These are phyloP conservation scores for Malassezia obtusa DNA, from an alignment of 1,284 basidiomycete species.

Conservation along the genomic window DNA sequence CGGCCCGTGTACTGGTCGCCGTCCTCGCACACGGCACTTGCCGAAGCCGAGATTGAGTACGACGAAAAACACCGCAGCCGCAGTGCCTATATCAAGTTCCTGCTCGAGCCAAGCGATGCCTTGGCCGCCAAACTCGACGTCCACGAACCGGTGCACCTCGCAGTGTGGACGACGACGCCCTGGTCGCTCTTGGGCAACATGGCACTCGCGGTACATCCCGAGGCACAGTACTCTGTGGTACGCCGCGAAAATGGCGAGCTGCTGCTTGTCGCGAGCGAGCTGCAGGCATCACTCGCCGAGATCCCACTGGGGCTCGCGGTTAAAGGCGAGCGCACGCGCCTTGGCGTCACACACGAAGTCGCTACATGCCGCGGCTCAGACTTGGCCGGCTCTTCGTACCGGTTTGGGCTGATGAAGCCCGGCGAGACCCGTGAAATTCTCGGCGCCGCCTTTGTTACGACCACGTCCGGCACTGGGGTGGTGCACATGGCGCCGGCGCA, in stretches of 20 bases:
- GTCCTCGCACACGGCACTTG: slow-evolving; percentile 82
- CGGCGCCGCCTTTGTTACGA: slow-evolving; percentile 62
- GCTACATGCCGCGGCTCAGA: slow-evolving; percentile 20
- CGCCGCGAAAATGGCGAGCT: slow-evolving; percentile 47
- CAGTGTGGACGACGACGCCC: slow-evolving; percentile 98
- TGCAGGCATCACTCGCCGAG: slow-evolving; percentile 50
- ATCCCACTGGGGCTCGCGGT: slow-evolving; percentile 1
- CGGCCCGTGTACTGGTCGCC: slow-evolving; percentile 93
- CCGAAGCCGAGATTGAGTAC: slow-evolving; percentile 89
- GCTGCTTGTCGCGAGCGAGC: slow-evolving; percentile 63
- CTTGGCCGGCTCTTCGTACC: slow-evolving; percentile 61
- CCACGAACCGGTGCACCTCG: slow-evolving; percentile 53
- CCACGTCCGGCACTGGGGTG: slow-evolving; percentile 83
- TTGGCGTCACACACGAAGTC: slow-evolving; percentile 25
- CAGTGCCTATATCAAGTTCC: slow-evolving; percentile 76
- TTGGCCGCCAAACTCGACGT: slow-evolving; percentile 7
- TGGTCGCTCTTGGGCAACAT: slow-evolving; percentile 96
- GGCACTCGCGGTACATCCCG: slow-evolving; percentile 74
- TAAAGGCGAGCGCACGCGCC: neutral
- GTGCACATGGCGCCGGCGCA: slow-evolving; percentile 95
- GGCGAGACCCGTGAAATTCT: slow-evolving; percentile 52
- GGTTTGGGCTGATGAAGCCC: slow-evolving; percentile 57
- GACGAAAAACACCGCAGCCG: slow-evolving; percentile 77
- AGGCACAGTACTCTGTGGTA: slow-evolving; percentile 64
- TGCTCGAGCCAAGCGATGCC: slow-evolving; percentile 26